Evolutionary conservation across 371 early-diverging fungal species (phyloP).

Genomic region (Mucor plumbeus): DNA sequence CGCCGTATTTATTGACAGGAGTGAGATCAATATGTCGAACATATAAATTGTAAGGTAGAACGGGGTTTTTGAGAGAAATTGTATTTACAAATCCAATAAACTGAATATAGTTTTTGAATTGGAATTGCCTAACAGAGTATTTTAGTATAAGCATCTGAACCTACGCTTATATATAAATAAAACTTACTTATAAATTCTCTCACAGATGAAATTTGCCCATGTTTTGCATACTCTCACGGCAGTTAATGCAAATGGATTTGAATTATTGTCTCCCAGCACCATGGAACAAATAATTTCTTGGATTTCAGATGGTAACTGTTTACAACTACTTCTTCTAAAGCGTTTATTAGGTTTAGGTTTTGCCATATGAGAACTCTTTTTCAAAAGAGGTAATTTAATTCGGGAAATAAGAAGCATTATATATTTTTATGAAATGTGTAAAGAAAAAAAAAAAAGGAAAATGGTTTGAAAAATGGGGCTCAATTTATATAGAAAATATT

Average conservation of each 20-base stretch:
- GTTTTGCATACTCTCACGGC: slow-evolving; percentile 22
- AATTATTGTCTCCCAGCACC: slow-evolving; percentile 17
- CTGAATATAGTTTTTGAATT: slow-evolving; percentile 22
- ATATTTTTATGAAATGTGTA: background rate
- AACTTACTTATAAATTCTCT: slow-evolving; percentile 24
- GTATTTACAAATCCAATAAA: slow-evolving; percentile 29
- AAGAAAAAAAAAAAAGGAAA: background rate
- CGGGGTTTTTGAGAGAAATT: slow-evolving; percentile 8
- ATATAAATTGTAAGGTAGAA: slow-evolving; percentile 18
- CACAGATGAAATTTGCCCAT: slow-evolving; percentile 24
- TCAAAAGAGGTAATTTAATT: slow-evolving; percentile 19
- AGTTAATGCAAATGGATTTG: slow-evolving; percentile 21
- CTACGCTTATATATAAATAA: background rate
- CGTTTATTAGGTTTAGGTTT: slow-evolving; percentile 12
- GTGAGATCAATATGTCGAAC: slow-evolving; percentile 23
- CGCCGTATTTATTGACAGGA: slow-evolving; percentile 29
- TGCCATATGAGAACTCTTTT: slow-evolving; percentile 11
- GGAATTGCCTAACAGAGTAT: slow-evolving; percentile 11
- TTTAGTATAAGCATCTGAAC: background rate
- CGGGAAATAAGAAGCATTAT: slow-evolving; percentile 15
- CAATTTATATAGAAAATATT: background rate
- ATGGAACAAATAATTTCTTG: slow-evolving; percentile 26
- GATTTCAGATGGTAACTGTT: slow-evolving; percentile 23
- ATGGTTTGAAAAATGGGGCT: background rate
- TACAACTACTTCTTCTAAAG: background rate